phyloP scores from a whole-genome alignment of 2,329 filamentous ascomycete genomes.

The Chaetomiaceae sp. region DNA sequence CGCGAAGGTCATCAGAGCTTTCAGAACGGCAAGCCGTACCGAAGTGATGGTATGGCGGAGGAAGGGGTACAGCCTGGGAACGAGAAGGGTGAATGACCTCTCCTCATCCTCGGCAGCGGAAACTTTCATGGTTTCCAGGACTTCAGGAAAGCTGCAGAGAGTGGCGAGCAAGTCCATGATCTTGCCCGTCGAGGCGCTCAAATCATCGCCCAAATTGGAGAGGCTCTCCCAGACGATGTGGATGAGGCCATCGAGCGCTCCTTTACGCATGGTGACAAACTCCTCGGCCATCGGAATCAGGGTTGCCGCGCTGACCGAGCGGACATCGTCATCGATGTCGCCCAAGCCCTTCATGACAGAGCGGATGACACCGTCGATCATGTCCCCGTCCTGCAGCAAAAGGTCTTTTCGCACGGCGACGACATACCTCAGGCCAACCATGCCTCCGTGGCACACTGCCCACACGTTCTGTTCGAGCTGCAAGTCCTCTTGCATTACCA shows the following conservation, averaged over 20 bases:
- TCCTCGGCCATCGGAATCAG: slow-evolving; percentile 93
- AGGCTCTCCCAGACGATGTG: slow-evolving; percentile 97
- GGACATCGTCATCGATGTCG: slow-evolving; percentile 89
- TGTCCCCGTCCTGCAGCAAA: slow-evolving; percentile 70
- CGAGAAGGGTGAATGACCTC: slow-evolving; percentile 84
- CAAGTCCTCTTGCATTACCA: slow-evolving; percentile 87
- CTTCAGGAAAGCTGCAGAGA: slow-evolving; percentile 88
- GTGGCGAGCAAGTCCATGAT: slow-evolving; percentile 98
- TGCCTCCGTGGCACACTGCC: slow-evolving; percentile 95
- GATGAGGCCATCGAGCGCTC: slow-evolving; percentile 73
- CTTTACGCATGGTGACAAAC: slow-evolving; percentile 78
- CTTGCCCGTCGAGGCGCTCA: slow-evolving; percentile 93
- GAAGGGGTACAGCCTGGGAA: slow-evolving; percentile 92
- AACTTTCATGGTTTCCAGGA: slow-evolving; percentile 86
- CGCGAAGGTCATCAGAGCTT: slow-evolving; percentile 88
- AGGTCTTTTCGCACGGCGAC: slow-evolving; percentile 93
- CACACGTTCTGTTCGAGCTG: slow-evolving; percentile 69
- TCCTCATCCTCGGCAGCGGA: slow-evolving; percentile 79
- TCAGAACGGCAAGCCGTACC: slow-evolving; percentile 85
- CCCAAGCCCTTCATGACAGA: slow-evolving; percentile 93
- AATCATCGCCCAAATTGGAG: slow-evolving; percentile 91
- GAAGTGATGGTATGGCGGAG: slow-evolving; percentile 94
- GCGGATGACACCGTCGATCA: slow-evolving; percentile 88
- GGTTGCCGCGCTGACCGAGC: slow-evolving; percentile 95
- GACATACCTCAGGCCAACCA: slow-evolving; percentile 92